Conservation (phyloP, 768 basidiomycete species). For the Suillus lakei region DNA sequence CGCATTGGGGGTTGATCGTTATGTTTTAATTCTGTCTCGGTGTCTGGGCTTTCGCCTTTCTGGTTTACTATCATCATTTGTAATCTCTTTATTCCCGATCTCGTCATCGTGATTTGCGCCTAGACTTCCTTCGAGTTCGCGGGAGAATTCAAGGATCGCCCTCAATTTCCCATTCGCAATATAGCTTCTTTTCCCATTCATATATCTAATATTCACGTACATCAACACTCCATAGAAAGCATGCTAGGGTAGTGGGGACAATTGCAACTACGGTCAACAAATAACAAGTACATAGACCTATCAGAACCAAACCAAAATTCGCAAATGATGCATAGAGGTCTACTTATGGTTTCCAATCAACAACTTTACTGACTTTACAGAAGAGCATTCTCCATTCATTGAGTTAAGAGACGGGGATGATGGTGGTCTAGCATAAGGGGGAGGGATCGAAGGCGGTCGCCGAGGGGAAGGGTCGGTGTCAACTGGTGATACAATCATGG, state of each 20-base stretch:
- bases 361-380: constrained; percentile 34
- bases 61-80: constrained; percentile 1
- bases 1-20: neutral
- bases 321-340: constrained; percentile 6
- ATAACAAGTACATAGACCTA: constrained; percentile 3
- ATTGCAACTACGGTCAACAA: neutral
- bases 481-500: constrained; percentile 40
- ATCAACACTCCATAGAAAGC: constrained; percentile 7
- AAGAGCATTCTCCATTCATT: constrained; percentile 30
- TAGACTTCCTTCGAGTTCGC: constrained; percentile 5
- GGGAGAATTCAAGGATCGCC: constrained; percentile 6
- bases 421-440: constrained; percentile 19
- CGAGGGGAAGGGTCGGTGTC: constrained; percentile 39
- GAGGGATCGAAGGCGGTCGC: constrained; percentile 28
- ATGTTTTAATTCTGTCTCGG: constrained; percentile 5
- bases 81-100: neutral
- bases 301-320: constrained; percentile 7
- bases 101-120: constrained; percentile 4
- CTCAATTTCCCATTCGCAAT: constrained; percentile 1
- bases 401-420: constrained; percentile 21
- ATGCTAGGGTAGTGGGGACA: constrained; percentile 6
- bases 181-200: constrained; percentile 2
- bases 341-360: constrained; percentile 36
- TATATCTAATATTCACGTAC: constrained; percentile 11
- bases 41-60: neutral